These are phyloP conservation scores for Cladophialophora chaetospira DNA, from an alignment of 2,329 filamentous ascomycete species.

Conservation along the genomic window DNA sequence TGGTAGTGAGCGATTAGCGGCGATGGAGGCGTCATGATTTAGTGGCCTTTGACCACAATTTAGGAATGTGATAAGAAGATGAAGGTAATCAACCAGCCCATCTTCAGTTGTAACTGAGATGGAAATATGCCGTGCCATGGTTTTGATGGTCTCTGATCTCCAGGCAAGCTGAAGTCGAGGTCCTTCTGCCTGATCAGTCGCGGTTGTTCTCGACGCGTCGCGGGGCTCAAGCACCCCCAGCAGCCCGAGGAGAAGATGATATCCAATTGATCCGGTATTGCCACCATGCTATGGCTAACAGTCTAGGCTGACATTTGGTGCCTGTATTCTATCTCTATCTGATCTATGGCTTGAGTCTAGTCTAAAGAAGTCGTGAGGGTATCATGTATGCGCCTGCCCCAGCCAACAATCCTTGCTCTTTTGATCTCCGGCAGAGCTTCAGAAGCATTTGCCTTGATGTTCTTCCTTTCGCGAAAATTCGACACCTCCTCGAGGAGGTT, in stretches of 20 bases:
- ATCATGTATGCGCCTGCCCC: too few relatives aligned
- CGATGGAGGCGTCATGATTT: conserved; percentile 25
- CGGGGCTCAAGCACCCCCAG: conserved; percentile 12
- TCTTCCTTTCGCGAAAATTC: not conserved
- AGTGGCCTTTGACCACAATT: not conserved
- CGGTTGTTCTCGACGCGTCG: conserved; percentile 20
- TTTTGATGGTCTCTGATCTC: not conserved
- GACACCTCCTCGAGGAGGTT: not conserved
- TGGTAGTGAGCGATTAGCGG: conserved; percentile 7
- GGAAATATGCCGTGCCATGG: not conserved
- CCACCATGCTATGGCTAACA: conserved; percentile 1
- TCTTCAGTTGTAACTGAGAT: not conserved
- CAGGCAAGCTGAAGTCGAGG: not conserved
- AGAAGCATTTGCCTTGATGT: not conserved
- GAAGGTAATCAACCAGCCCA: not conserved
- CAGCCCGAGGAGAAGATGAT: not conserved
- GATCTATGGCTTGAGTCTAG: too few relatives aligned
- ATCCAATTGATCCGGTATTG: conserved; percentile 14
- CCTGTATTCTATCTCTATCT: not conserved
- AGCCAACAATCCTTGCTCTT: too few relatives aligned
- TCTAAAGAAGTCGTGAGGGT: too few relatives aligned
- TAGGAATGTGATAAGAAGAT: not conserved
- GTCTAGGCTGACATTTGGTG: conserved; percentile 3
- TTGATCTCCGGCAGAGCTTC: too few relatives aligned
- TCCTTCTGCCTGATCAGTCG: conserved; percentile 17